phyloP scores from a whole-genome alignment of 805 yeast species.

The Pichia gijzeniarum region DNA sequence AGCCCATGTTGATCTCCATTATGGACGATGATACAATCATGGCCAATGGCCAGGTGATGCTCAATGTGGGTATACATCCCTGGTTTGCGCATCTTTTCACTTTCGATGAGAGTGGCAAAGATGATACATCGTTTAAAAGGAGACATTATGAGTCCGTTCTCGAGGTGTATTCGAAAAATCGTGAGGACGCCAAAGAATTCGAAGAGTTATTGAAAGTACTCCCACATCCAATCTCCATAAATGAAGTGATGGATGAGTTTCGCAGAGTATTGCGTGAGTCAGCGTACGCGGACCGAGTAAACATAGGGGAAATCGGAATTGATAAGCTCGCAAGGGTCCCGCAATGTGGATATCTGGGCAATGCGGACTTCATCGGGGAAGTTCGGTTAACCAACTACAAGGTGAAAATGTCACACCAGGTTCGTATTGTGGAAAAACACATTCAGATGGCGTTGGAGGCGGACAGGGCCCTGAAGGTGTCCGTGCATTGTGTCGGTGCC shows the following conservation, averaged over 20 bases:
- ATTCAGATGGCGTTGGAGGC: constrained; percentile 44
- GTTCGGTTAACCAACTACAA: constrained; percentile 29
- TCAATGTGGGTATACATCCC: constrained; percentile 80
- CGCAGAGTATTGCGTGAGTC: constrained; percentile 24
- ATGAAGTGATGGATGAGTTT: constrained; percentile 30
- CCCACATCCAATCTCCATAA: constrained; percentile 55
- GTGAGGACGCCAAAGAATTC: constrained; percentile 32
- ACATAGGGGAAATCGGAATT: constrained; percentile 88
- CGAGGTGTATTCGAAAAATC: constrained; percentile 24
- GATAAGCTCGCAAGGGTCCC: constrained; percentile 75
- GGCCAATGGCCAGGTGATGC: constrained; percentile 24
- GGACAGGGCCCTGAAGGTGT: constrained; percentile 30
- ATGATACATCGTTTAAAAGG: constrained; percentile 28
- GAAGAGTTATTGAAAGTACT: constrained; percentile 25
- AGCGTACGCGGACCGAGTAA: constrained; percentile 16
- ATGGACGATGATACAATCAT: constrained; percentile 1
- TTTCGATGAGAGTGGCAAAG: constrained; percentile 19
- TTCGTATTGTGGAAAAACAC: constrained; percentile 41
- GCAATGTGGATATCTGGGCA: constrained; percentile 45
- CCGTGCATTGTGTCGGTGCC: constrained; percentile 79
- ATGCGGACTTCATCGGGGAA: background rate
- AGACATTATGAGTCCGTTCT: constrained; percentile 56
- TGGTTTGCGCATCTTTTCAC: constrained; percentile 76
- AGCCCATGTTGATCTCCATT: constrained; percentile 22
- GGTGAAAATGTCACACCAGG: constrained; percentile 65